Base-by-base conservation (phyloP, 2,329 filamentous ascomycete species). In the Cercospora sp. region DNA sequence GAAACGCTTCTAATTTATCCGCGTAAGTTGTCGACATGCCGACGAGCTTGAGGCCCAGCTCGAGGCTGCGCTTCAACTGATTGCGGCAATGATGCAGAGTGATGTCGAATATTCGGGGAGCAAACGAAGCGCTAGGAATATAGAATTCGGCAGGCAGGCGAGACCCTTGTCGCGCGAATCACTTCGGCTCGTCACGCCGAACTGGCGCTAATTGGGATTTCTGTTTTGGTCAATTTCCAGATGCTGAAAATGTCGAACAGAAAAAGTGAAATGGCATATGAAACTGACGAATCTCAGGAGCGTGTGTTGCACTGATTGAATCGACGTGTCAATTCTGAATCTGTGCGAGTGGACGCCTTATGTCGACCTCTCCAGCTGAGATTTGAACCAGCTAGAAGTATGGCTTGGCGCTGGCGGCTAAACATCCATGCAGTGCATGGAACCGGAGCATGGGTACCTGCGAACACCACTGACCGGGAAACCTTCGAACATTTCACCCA, bases 1-100 rank as follows among this genome's bases (percentile, higher is more conserved):
- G 70, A 66, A 78, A 79, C 10, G 67, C 71, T 18, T 78, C 77
- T n/a, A 79, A 74, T 28, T 70, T 71, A 8, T 68, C 71, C 5
- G 66, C 40, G 62, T 74, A 75, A 59, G 48, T 63, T 8, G 66
- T 33, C 31, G 69, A 30, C 62, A 64, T 64, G n/a, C 20, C 55
- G 20, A 20, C 51, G 12, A 53, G n/a, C n/a, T 33, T 7, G 16
- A 57, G 33, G 9, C 12, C 30, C 12, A 53, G 23, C 48, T 53
- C 51, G 48, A 33, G 28, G 28, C n/a, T n/a, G 12, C 48, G n/a
- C 48, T 16, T 28, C 1, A 23, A 23, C 2, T 7, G 6, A 23
- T 53, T 53, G 48, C 2, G 10, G 20, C 10, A 16, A 12, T 48
- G 20, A 16, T 28, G 48, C 8, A 53, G 10, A 28, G 10, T 53